Evolutionary conservation across 2,329 filamentous ascomycete species (phyloP), one percentile per base, ranked within the genome.

Genomic region (Monilinia vaccinii-corymbosi): DNA sequence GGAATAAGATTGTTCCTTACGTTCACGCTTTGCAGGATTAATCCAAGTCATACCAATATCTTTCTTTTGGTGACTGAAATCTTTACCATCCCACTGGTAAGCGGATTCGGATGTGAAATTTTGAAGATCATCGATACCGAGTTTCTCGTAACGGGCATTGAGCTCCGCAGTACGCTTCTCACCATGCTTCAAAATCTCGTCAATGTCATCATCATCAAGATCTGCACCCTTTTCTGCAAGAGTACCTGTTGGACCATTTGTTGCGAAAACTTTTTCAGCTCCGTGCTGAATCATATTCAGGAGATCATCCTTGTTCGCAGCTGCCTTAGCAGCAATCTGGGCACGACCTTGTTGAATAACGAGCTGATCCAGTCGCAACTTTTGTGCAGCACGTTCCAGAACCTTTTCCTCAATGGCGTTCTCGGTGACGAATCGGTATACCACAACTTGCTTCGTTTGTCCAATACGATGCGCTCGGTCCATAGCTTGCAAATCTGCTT

Each of bases 341-440:
- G 93, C 87, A 64, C 94, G 90, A 21, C 94, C 94, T 77, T 99
- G 94, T 71, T 99, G 94, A 69, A 99, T 99, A 68, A 99, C 94
- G 25, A 99, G 81, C 73, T 99, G 94, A 70, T 99, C 94, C 32
- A 99, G 83, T 63, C 94, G 91, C 62, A 99, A 78, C 75, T 99
- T 99, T 72, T 99, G 94, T 1, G 95, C 94, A 32, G 94, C 94
- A 73, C 94, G 87, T 75, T 99, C 93, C 52, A 99, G 78, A 11
- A 99, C 94, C 76, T 99, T 97, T 75, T 99, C 94, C 71, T 99
- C 94, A 62, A 99, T 97, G 0, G 94, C 94, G 70, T 96, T 95
- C 72, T 99, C 94, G 0, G 95, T 99, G 28, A 99, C 89, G 69
- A 99, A 97, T 62, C 94, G 85, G 77, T 96, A 99, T 4, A 99